Conservation (phyloP, 495 filamentous ascomycete genomes). For the Trichocladium antarcticum region DNA sequence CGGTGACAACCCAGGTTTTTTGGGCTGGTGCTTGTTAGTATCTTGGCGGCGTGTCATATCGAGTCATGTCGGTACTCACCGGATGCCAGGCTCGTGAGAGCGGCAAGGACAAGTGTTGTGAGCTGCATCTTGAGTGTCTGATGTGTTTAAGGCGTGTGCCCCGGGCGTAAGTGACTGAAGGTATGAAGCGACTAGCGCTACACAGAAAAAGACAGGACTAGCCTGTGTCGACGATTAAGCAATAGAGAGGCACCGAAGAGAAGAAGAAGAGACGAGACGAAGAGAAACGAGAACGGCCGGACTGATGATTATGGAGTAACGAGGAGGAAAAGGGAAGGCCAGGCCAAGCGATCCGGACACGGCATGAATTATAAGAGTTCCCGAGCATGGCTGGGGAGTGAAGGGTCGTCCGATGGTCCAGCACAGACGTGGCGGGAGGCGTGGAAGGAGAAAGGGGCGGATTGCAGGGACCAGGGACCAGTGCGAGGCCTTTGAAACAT, state of each 20-base stretch:
- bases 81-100: constrained; percentile 38
- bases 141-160: too few relatives aligned
- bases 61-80: constrained; percentile 19
- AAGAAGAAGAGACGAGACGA: constrained; percentile 17
- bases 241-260: constrained; percentile 18
- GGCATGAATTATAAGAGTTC: constrained; percentile 24
- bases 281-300: constrained; percentile 8
- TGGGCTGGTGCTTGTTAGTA: constrained; percentile 23
- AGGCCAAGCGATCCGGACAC: constrained; percentile 16
- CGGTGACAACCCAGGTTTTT: constrained; percentile 43
- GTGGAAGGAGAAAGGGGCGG: constrained; percentile 12
- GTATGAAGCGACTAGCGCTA: constrained; percentile 42
- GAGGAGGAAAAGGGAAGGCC: constrained; percentile 20
- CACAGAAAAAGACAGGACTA: constrained; percentile 30
- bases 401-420: constrained; percentile 23
- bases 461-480: constrained; percentile 10
- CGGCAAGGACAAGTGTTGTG: constrained; percentile 35
- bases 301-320: constrained; percentile 20
- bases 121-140: constrained; percentile 42
- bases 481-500: constrained; percentile 26
- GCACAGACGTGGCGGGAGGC: constrained; percentile 10
- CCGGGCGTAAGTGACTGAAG: constrained; percentile 27
- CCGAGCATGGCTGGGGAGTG: constrained; percentile 11
- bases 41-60: background rate
- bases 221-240: constrained; percentile 33